Percentiles rank a stretch among this genome's conserved stretches.
Evolutionary conservation across 2,329 filamentous ascomycete genomes (phyloP).

Genomic region (Pyrenochaeta sp.): DNA sequence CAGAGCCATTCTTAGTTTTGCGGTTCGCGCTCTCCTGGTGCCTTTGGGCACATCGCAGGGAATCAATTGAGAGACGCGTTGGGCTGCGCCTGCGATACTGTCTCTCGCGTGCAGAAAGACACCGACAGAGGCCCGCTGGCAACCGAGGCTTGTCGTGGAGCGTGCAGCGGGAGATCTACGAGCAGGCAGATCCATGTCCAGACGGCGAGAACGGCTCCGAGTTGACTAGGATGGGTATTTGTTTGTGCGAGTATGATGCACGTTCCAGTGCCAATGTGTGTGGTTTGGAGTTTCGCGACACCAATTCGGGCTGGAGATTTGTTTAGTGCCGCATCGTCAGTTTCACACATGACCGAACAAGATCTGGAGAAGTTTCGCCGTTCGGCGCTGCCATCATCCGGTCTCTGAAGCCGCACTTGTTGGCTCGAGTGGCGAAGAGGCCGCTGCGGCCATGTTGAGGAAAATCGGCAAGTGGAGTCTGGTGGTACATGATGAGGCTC

Average conservation of each 20-base stretch:
- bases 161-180: not conserved
- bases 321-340: slow-evolving; percentile 40
- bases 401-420: slow-evolving; percentile 15
- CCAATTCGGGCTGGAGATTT: slow-evolving; percentile 27
- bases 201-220: slow-evolving; percentile 6
- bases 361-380: slow-evolving; percentile 26
- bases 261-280: slow-evolving; percentile 13
- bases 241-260: slow-evolving; percentile 27
- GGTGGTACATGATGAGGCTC: slow-evolving; percentile 1
- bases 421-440: slow-evolving; percentile 12
- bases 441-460: not conserved
- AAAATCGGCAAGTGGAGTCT: slow-evolving; percentile 1
- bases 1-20: not conserved
- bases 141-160: not conserved
- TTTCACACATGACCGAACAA: slow-evolving; percentile 37
- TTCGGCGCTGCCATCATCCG: slow-evolving; percentile 32
- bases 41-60: not conserved
- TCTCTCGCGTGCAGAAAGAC: not conserved
- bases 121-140: not conserved
- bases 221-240: slow-evolving; percentile 10
- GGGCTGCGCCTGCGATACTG: not conserved
- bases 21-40: not conserved
- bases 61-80: not conserved
- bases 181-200: slow-evolving; percentile 7
- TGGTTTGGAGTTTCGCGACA: slow-evolving; percentile 29